Evolutionary conservation across 441 rosid species (phyloP).

Genomic region (Geranium incanum): DNA sequence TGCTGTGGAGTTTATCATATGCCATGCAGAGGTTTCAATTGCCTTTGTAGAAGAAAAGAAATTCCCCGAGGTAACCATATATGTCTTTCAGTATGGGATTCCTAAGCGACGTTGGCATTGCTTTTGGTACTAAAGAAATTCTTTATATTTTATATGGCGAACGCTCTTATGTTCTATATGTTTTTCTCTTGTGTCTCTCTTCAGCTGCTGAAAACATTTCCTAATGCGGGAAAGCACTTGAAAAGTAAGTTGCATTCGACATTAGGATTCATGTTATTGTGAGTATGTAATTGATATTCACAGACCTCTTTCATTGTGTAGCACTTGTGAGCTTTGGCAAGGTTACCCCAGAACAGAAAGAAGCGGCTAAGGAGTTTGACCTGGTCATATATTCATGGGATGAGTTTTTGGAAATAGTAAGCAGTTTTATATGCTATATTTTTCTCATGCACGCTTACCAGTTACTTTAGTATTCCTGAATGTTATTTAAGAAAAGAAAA

Average conservation of each 20-base stretch:
- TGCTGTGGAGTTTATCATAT: slow-evolving; percentile 77
- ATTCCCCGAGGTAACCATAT: slow-evolving; percentile 57
- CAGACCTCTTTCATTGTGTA: slow-evolving; percentile 27
- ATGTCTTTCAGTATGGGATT: slow-evolving; percentile 1
- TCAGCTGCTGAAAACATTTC: slow-evolving; percentile 81
- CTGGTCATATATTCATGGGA: slow-evolving; percentile 70
- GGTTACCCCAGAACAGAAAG: slow-evolving; percentile 55
- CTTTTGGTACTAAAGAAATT: not conserved
- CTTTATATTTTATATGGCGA: not conserved
- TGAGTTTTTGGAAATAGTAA: slow-evolving; percentile 67
- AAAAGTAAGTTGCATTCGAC: slow-evolving; percentile 49
- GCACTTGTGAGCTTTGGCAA: slow-evolving; percentile 94
- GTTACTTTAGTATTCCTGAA: not conserved
- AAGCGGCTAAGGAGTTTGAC: slow-evolving; percentile 55
- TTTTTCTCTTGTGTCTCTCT: slow-evolving; percentile 15
- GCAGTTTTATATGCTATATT: slow-evolving; percentile 11
- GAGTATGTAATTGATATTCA: not conserved
- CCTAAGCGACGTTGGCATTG: not conserved
- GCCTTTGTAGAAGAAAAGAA: slow-evolving; percentile 90
- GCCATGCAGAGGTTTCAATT: slow-evolving; percentile 79
- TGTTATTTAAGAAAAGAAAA: not conserved
- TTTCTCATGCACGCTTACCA: not conserved
- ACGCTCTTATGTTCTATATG: slow-evolving; percentile 5
- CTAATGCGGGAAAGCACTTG: slow-evolving; percentile 49
- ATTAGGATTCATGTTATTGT: slow-evolving; percentile 14